Percentiles rank a stretch among this genome's conserved stretches.
Evolutionary conservation across 208 protist species (phyloP).

Genomic region (Leishmania major): DNA sequence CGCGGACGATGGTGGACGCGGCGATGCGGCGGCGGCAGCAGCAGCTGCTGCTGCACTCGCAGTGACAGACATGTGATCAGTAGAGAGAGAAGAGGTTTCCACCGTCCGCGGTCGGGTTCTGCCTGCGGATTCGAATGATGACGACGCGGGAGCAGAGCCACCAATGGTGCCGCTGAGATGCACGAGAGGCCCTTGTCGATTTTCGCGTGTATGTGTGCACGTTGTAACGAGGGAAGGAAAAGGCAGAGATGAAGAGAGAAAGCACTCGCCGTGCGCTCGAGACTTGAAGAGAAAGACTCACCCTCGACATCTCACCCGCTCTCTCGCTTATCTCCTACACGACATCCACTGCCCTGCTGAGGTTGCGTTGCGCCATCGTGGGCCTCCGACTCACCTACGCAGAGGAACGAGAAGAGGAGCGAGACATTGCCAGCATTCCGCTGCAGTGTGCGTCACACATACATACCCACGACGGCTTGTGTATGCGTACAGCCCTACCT

Average conservation of each 20-base stretch:
- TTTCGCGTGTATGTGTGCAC: not conserved
- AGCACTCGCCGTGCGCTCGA: not conserved
- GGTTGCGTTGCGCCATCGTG: not conserved
- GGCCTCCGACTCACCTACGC: not conserved
- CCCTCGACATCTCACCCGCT: not conserved
- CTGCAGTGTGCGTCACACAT: not conserved
- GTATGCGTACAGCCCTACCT: not conserved
- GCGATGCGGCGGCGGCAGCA: not conserved
- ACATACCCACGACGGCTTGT: not conserved
- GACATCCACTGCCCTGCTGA: not conserved
- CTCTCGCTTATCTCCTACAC: not conserved
- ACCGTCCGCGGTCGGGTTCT: not conserved
- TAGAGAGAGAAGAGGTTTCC: not conserved
- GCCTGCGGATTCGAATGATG: not conserved
- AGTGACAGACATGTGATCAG: not conserved
- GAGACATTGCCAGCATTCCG: not conserved
- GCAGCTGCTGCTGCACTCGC: not conserved
- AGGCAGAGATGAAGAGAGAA: not conserved
- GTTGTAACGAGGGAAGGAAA: not conserved
- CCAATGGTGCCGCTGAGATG: not conserved
- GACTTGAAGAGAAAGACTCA: not conserved
- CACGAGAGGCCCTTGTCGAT: too few species aligned
- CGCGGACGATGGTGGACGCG: slow-evolving; percentile 14
- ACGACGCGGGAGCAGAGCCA: not conserved
- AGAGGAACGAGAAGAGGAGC: not conserved